phyloP scores from a whole-genome alignment of 768 basidiomycete species.

The Mycena amicta region DNA sequence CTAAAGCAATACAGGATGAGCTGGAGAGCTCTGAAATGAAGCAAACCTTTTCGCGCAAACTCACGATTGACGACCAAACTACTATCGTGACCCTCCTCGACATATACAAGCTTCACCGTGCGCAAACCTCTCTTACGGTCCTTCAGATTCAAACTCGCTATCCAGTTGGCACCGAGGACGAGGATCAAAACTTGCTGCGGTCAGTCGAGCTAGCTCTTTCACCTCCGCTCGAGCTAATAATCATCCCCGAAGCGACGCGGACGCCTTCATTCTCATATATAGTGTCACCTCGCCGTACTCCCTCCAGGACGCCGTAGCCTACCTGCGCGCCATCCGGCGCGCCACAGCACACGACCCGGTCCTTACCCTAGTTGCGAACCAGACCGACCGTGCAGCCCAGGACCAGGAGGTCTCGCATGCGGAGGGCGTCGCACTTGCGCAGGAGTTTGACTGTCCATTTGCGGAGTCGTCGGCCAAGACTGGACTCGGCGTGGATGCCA shows the following conservation, averaged over 20 bases:
- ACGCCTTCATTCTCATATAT: slow-evolving; percentile 24
- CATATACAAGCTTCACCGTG: slow-evolving; percentile 9
- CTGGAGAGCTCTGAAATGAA: slow-evolving; percentile 14
- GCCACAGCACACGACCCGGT: slow-evolving; percentile 15
- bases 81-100: slow-evolving; percentile 21
- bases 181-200: slow-evolving; percentile 1
- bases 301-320: slow-evolving; percentile 20
- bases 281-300: slow-evolving; percentile 23
- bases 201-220: neutral
- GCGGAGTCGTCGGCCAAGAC: slow-evolving; percentile 18
- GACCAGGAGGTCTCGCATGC: slow-evolving; percentile 20
- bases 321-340: slow-evolving; percentile 17
- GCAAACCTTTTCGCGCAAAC: slow-evolving; percentile 15
- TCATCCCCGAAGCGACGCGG: slow-evolving; percentile 9
- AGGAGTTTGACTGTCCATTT: slow-evolving; percentile 19
- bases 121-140: slow-evolving; percentile 6
- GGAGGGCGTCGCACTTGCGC: slow-evolving; percentile 17
- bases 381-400: slow-evolving; percentile 17
- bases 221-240: neutral
- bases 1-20: slow-evolving; percentile 12
- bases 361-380: slow-evolving; percentile 17
- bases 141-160: too few relatives aligned
- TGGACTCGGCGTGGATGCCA: slow-evolving; percentile 12
- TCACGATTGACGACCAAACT: slow-evolving; percentile 15
- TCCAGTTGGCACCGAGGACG: slow-evolving; percentile 3